These are phyloP conservation scores for Leccinum pellstonianum DNA, from an alignment of 768 basidiomycete species.

Conservation along the genomic window DNA sequence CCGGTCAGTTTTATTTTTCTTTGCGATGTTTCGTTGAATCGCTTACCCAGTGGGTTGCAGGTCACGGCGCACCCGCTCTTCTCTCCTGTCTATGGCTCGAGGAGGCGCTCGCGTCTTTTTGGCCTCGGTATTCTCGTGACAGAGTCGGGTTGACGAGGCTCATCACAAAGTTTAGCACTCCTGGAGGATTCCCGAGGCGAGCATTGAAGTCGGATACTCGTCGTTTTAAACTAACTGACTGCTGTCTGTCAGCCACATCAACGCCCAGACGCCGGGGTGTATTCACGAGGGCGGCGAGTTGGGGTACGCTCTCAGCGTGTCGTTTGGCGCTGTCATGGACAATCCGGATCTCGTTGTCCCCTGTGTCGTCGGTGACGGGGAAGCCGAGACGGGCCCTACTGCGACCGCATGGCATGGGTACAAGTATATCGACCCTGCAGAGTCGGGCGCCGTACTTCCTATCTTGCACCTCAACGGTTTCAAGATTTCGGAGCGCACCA, in stretches of 20 bases:
- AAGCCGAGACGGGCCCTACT: conserved; percentile 80
- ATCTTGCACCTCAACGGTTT: conserved; percentile 87
- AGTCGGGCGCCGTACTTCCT: conserved; percentile 89
- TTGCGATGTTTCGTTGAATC: background rate
- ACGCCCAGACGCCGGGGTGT: conserved; percentile 82
- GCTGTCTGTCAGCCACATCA: conserved; percentile 52
- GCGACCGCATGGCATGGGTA: conserved; percentile 80
- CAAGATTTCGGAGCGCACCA: conserved; percentile 89
- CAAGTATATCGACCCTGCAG: conserved; percentile 90
- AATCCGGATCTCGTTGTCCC: conserved; percentile 80
- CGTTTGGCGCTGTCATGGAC: conserved; percentile 91
- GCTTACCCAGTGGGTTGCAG: conserved; percentile 24
- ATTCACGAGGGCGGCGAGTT: conserved; percentile 94
- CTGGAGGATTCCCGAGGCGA: conserved; percentile 81
- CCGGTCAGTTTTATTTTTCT: conserved; percentile 41
- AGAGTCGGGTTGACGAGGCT: conserved; percentile 61
- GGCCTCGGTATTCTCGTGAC: conserved; percentile 58
- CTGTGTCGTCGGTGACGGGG: conserved; percentile 87
- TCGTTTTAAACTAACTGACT: background rate
- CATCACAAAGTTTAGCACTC: conserved; percentile 72
- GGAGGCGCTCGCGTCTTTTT: conserved; percentile 60
- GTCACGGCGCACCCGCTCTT: conserved; percentile 85
- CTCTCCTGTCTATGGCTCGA: conserved; percentile 88
- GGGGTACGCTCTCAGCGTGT: conserved; percentile 82
- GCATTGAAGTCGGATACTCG: conserved; percentile 7